phyloP scores from a whole-genome alignment of 2,329 filamentous ascomycete genomes.

The Lachnellula suecica region DNA sequence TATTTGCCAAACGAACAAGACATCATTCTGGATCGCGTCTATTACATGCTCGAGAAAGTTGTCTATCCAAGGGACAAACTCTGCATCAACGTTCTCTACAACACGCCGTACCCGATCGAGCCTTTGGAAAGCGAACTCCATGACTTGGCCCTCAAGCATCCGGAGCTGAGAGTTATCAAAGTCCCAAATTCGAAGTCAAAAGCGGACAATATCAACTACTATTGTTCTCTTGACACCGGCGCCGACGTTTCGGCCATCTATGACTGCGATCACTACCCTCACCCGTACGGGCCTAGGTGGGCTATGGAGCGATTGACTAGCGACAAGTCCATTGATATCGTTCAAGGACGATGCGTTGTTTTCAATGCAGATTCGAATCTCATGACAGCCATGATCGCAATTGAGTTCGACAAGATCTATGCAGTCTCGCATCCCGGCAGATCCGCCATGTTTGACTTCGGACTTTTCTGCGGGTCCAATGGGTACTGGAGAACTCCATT shows the following conservation, averaged over 20 bases:
- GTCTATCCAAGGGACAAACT: slow-evolving; percentile 45
- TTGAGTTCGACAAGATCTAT: slow-evolving; percentile 52
- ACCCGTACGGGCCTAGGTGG: slow-evolving; percentile 47
- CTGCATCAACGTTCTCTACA: slow-evolving; percentile 48
- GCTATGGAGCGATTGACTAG: slow-evolving; percentile 45
- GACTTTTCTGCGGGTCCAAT: slow-evolving; percentile 48
- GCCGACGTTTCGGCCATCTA: slow-evolving; percentile 47
- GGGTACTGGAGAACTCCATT: slow-evolving; percentile 47
- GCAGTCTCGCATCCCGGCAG: slow-evolving; percentile 49
- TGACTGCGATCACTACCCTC: slow-evolving; percentile 50
- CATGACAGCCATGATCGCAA: slow-evolving; percentile 45
- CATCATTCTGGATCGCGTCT: slow-evolving; percentile 46
- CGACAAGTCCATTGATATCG: slow-evolving; percentile 43
- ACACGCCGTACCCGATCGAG: slow-evolving; percentile 46
- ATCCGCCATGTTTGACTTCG: slow-evolving; percentile 45
- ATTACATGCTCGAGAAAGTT: slow-evolving; percentile 46
- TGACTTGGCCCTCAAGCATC: slow-evolving; percentile 36
- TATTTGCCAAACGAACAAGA: slow-evolving; percentile 51
- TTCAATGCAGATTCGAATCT: slow-evolving; percentile 45
- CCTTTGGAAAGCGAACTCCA: slow-evolving; percentile 43
- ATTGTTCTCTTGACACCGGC: slow-evolving; percentile 42
- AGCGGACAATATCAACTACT: slow-evolving; percentile 50
- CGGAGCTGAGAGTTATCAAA: slow-evolving; percentile 44
- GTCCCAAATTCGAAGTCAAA: slow-evolving; percentile 48
- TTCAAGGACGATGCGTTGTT: slow-evolving; percentile 48